Base-by-base conservation (phyloP, 768 basidiomycete genomes). In the Mycena latifolia region DNA sequence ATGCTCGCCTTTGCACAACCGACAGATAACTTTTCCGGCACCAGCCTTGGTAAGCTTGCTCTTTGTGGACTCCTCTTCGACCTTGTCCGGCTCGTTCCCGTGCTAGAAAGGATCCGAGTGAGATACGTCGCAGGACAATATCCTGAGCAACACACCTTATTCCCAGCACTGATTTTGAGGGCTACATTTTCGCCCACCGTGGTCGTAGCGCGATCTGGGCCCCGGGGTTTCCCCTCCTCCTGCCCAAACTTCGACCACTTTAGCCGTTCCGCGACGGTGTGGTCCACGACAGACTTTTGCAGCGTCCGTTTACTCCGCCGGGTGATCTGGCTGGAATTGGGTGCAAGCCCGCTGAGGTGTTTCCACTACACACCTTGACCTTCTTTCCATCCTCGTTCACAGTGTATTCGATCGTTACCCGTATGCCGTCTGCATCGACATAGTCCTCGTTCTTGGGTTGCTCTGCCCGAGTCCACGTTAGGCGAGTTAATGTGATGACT, bases 1-100 rank as follows among this genome's bases (percentile, higher is more conserved):
- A 82, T 99, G 98, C 69, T 92, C 93, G 56, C 97, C 98, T 76
- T 97, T 94, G 82, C 98, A 99, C 60, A 98, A 81, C 69, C 98
- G 87, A 85, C 98, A 99, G 47, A 85, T 79, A 68, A 99, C 93
- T 75, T 95, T 95, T 75, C 95, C 95, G 24, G 89, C 89, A 65
- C 94, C 95, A 1, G 89, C 87, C 59, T 88, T 88, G 18, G 85
- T 86, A 55, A 92, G 86, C 66, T 88, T 88, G 14, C 76, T 79
- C 78, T 94, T 94, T 69, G 90, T 75, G 48, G 81, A 76, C 62
- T 92, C 88, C 72, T 92, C 92, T 14, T 86, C 84, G 10, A 87
- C 80, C 60, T 83, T 85, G 69, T 94, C 93, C 12, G 82, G 78
- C 76, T 94, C 95, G n/a, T 82, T 76, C 29, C 84, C 64, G 33